Evolutionary conservation across 1,139 yeast species (phyloP), one percentile per base, ranked within the genome.

Genomic region (Magnusiomyces paraingens): DNA sequence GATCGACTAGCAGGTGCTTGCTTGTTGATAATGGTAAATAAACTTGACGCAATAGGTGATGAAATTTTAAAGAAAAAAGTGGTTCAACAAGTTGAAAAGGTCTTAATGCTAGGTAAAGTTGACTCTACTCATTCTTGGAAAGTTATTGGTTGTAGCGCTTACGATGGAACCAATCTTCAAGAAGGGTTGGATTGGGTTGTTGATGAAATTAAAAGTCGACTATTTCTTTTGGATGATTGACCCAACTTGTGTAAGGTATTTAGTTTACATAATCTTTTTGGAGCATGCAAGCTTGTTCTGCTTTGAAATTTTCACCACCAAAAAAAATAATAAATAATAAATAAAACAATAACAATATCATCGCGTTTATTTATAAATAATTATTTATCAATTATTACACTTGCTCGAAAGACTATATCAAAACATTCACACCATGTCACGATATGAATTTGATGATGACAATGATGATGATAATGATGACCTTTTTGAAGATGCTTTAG

Each of bases 1-100:
- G 93, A 86, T 59, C 74, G 86, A 48, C 71, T 91, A 36, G 72
- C 77, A 3, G 95, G 95, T 0, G 80, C 87, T 2, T 82, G 81
- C 29, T 71, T 76, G 61, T 50, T 76, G 59, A 41, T 74, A 52
- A 47, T 70, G 54, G 59, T 74, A 64, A 60, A 74, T 68, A 89
- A 89, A 56, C 59, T 67, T 55, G 69, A 69, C 49, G 59, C 62
- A 0, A 76, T 70, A 14, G 77, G 76, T 55, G 26, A 70, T 69
- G 48, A 78, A 70, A 39, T 78, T 71, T 54, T 44, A 20, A 52
- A 52, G 18, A 50, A 47, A 59, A 61, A 60, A 61, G 64, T 64
- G 51, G 61, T 61, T 8, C 53, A 53, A 14, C 47, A 53, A 12
- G 59, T 63, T n/a, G 58, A 58, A 22, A 26, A 44, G 41, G 59